Evolutionary conservation across 2,329 filamentous ascomycete species (phyloP), one percentile per base, ranked within the genome.

Genomic region (Zymoseptoria tritici): DNA sequence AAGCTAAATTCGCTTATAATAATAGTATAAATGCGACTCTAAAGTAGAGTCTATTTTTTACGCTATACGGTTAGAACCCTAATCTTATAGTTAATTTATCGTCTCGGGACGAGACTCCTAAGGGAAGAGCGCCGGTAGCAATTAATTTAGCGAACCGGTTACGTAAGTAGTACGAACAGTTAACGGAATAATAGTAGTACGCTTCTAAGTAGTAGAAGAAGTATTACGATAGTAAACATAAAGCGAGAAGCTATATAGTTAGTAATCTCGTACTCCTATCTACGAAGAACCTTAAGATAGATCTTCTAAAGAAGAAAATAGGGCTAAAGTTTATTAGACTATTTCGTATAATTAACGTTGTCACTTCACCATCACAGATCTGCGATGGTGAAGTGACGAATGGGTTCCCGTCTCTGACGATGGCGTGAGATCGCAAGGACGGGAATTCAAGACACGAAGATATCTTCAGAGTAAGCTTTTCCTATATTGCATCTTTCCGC

Each of bases 181-280:
- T 55, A 21, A 24, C 49, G 49, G 49, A 52, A 52, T 24, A 24
- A 46, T 55, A 49, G 51, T 22, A 57, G 19, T 49, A 52, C 16
- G 31, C 26, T 22, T 13, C 26, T 24, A 31, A 57, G 29, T 29
- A 26, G 24, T 53, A 61, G 24, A 55, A 22, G 11, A 36, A 57
- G 36, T 24, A 59, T 9, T 52, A 57, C 54, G 57, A 64, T 36
- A 57, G 29, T 16, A 55, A 49, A 36, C 26, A 58, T 20, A 60
- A 52, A 50, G 4, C 31, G 50, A 46, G 36, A 56, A 55, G 46
- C 31, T 55, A 20, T 21, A 20, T 31, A 5, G 29, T 55, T 4
- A 16, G 53, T 6, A 20, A 62, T 13, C 13, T 49, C 51, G 55
- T 62, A 62, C n/a, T 56, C 13, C 54, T 56, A 49, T 55, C 53